Evolutionary conservation across 2,329 filamentous ascomycete genomes (phyloP), one percentile per base, ranked within the genome.

Genomic region (Colletotrichum sp.): DNA sequence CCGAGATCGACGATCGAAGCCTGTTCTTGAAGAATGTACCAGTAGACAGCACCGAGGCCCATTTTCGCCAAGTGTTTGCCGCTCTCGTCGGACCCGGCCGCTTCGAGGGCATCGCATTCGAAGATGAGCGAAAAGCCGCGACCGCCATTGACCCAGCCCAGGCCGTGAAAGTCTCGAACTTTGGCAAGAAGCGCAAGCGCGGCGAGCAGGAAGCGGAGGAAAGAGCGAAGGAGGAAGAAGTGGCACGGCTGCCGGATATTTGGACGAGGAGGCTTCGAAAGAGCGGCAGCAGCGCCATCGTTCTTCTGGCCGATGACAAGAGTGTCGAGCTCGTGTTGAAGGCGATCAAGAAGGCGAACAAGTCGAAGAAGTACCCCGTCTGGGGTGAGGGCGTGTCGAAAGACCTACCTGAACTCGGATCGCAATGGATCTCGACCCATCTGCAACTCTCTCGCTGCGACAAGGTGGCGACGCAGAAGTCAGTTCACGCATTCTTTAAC

Each of bases 1-100:
- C 94, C 9, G 88, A 90, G 71, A 90, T 94, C 84, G 94, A 96
- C 80, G 87, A 92, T 18, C 93, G 96, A 80, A 96, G 95, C 77
- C 89, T 99, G 21, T 99, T 98, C 85, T 83, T 98, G n/a, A 94
- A 96, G 78, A 99, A 99, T 81, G 87, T 98, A 1, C 97, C 97
- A 8, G 89, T 94, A 78, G 96, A 98, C 82, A 93, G 95, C 75
- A 98, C 95, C 6, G 93, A 95, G 72, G 84, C 88, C 2, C 95
- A 96, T 80, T 89, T 99, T 57, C 93, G 95, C 60, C 89, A 92
- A 57, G 87, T 99, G 0, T 98, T 99, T 79, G 87, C 91, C 1
- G 88, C 90, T 1, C 90, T 98, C 18, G 89, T 98, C 0, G 94
- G 95, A 10, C 92, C 94, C 1, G 95, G 94, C 4, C 90, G 94